Conservation (phyloP, 2,329 filamentous ascomycete species). For the Nothopassalora personata region DNA sequence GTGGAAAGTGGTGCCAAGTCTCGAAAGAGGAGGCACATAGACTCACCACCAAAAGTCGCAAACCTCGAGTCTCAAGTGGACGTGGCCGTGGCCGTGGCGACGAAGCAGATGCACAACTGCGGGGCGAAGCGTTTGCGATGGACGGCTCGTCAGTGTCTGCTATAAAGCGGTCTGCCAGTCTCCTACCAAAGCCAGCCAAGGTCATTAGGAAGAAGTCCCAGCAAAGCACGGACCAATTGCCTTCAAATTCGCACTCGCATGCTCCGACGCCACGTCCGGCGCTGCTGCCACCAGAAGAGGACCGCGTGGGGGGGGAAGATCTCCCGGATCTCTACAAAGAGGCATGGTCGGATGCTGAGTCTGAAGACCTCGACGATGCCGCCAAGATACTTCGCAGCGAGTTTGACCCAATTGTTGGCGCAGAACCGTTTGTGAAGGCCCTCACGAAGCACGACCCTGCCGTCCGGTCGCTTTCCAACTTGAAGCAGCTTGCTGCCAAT, state of each 20-base stretch:
- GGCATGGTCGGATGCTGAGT: slow-evolving; percentile 17
- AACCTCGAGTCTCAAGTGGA: slow-evolving; percentile 7
- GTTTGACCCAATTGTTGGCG: slow-evolving; percentile 40
- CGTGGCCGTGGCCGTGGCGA: slow-evolving; percentile 7
- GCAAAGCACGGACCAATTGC: slow-evolving; percentile 1
- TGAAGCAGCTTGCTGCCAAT: slow-evolving; percentile 53
- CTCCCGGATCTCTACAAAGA: slow-evolving; percentile 26
- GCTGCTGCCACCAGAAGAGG: slow-evolving; percentile 30
- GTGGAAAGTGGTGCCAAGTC: slow-evolving; percentile 30
- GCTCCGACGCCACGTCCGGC: slow-evolving; percentile 30
- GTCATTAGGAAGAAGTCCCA: slow-evolving; percentile 11
- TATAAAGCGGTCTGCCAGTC: neutral
- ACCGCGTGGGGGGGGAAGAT: slow-evolving; percentile 28
- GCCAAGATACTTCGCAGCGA: slow-evolving; percentile 38
- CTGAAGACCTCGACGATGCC: slow-evolving; percentile 32
- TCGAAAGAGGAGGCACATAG: slow-evolving; percentile 24
- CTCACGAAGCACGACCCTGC: slow-evolving; percentile 40
- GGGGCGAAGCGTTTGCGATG: slow-evolving; percentile 17
- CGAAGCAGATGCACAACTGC: slow-evolving; percentile 22
- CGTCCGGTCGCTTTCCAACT: slow-evolving; percentile 46
- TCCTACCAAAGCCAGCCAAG: slow-evolving; percentile 6
- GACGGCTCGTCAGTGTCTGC: neutral
- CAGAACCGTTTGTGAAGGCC: slow-evolving; percentile 38
- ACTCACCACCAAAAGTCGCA: slow-evolving; percentile 6
- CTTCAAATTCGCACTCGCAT: slow-evolving; percentile 21